These are phyloP conservation scores for Salix caprea DNA, from an alignment of 345 rosid species.

Conservation along the genomic window DNA sequence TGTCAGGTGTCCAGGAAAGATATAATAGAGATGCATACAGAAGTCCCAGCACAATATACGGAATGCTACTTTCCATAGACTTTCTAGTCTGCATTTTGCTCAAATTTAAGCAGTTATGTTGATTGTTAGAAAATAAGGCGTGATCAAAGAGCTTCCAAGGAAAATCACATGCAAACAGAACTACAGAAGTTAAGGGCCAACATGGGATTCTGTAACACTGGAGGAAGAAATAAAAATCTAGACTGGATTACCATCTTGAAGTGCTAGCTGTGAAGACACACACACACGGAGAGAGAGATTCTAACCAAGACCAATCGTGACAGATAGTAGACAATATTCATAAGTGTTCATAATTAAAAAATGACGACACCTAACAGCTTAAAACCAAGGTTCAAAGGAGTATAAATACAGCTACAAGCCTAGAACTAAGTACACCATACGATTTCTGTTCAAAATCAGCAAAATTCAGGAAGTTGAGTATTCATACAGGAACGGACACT, in stretches of 20 bases:
- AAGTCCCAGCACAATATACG: constrained; percentile 62
- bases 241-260: neutral
- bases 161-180: neutral
- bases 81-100: constrained; percentile 60
- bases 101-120: neutral
- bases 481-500: neutral
- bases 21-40: constrained; percentile 65
- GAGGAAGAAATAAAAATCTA: neutral
- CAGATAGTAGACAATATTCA: neutral
- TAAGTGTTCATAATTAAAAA: neutral
- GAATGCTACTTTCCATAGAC: constrained; percentile 65
- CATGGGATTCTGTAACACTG: neutral
- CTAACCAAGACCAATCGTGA: neutral
- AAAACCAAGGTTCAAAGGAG: neutral
- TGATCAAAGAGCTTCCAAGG: neutral
- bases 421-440: too few relatives aligned
- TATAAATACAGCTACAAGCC: too few relatives aligned
- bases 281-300: neutral
- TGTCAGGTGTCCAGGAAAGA: constrained; percentile 88
- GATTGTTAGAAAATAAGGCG: neutral
- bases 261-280: neutral
- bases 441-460: neutral
- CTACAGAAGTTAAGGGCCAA: neutral
- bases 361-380: neutral
- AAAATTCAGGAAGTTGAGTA: neutral